These are phyloP conservation scores for Beauveria sp. DNA, from an alignment of 2,329 filamentous ascomycete species.

Conservation along the genomic window DNA sequence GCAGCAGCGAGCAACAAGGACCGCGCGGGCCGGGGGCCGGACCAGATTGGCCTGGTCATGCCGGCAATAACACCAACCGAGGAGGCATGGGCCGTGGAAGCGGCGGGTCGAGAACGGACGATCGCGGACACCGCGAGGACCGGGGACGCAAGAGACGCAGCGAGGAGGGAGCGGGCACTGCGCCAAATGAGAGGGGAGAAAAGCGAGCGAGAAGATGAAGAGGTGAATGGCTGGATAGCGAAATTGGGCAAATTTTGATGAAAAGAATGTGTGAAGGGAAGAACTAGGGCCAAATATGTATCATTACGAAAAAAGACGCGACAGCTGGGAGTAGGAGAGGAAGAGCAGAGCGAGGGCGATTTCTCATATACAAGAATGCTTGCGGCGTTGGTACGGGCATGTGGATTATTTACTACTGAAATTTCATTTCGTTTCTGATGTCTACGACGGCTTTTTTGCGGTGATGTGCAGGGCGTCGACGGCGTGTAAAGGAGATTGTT, in stretches of 20 bases:
- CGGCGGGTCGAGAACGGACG: constrained; percentile 23
- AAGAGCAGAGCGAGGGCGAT: neutral
- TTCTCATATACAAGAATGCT: constrained; percentile 4
- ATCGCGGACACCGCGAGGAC: constrained; percentile 29
- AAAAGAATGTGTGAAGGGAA: neutral
- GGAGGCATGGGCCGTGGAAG: constrained; percentile 12
- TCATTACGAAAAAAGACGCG: neutral
- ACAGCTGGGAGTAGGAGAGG: neutral
- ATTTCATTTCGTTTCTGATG: neutral
- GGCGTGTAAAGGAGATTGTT: too few species aligned
- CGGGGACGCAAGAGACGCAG: constrained; percentile 36
- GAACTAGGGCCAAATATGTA: neutral
- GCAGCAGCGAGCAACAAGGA: constrained; percentile 19
- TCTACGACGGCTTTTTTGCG: neutral
- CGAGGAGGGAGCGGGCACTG: constrained; percentile 36
- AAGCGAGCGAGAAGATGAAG: constrained; percentile 45
- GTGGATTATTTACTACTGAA: neutral
- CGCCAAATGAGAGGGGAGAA: constrained; percentile 36
- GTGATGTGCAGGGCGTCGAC: neutral
- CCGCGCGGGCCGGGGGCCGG: constrained; percentile 18
- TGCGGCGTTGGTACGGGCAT: neutral
- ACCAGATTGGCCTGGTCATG: constrained; percentile 10
- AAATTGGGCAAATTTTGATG: neutral
- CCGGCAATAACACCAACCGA: neutral
- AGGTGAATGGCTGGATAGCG: constrained; percentile 5